phyloP scores from a whole-genome alignment of 176 grass and related monocot species.

The Stipa capillata region DNA sequence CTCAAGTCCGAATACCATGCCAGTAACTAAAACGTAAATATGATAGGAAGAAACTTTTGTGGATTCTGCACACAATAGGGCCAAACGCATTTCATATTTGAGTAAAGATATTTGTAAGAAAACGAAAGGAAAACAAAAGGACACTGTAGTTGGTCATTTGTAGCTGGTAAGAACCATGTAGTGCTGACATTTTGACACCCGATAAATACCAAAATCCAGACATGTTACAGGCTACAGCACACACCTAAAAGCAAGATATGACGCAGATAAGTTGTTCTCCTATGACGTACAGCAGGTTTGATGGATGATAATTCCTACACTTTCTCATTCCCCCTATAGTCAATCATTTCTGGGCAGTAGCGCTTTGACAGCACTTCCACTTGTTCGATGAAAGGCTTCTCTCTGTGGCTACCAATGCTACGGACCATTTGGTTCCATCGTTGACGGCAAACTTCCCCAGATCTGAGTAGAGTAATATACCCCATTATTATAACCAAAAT shows the following conservation, averaged over 20 bases:
- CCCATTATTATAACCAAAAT: background rate
- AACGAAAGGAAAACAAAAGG: background rate
- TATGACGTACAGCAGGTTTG: background rate
- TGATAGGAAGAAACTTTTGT: background rate
- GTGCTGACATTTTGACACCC: background rate
- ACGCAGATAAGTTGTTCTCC: background rate
- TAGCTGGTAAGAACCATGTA: background rate
- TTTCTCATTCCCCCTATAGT: conserved; percentile 45
- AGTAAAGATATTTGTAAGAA: background rate
- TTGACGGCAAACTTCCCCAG: conserved; percentile 51
- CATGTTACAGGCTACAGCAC: background rate
- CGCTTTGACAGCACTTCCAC: conserved; percentile 49
- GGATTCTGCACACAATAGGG: background rate
- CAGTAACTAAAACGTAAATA: background rate
- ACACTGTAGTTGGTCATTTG: background rate
- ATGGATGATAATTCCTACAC: background rate
- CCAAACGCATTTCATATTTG: background rate
- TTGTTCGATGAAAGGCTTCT: conserved; percentile 72
- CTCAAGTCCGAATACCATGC: background rate
- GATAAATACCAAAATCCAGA: background rate
- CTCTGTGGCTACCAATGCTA: conserved; percentile 35
- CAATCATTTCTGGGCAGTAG: conserved; percentile 61
- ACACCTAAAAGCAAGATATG: background rate
- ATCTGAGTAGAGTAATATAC: conserved; percentile 23
- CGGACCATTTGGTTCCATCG: conserved; percentile 79